Conservation (phyloP, 345 rosid genomes). For the Gossypium rotundifolium region DNA sequence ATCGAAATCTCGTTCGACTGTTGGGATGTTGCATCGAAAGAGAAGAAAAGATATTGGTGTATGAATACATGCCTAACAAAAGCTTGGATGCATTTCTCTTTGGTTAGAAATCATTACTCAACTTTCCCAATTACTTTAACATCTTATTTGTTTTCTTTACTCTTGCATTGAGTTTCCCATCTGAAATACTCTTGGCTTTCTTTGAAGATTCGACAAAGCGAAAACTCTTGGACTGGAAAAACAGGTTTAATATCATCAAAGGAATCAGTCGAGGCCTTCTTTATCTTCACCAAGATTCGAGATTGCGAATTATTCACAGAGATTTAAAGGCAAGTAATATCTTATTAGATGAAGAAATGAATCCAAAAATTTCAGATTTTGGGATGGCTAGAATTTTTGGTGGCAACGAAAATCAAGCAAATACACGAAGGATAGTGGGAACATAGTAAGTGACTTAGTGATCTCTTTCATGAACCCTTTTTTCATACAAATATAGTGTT, state of each 20-base stretch:
- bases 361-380: constrained; percentile 45
- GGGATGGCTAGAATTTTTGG: constrained; percentile 40
- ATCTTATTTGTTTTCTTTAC: background rate
- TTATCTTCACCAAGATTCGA: constrained; percentile 49
- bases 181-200: background rate
- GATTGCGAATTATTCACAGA: constrained; percentile 41
- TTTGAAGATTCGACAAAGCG: constrained; percentile 24
- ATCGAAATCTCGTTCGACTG: constrained; percentile 54
- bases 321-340: constrained; percentile 48
- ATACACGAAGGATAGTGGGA: constrained; percentile 39
- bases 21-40: constrained; percentile 53
- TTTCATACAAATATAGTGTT: background rate
- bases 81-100: constrained; percentile 39
- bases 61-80: constrained; percentile 42
- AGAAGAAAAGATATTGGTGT: constrained; percentile 51
- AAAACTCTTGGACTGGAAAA: constrained; percentile 33
- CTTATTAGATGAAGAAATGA: constrained; percentile 41
- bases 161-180: background rate
- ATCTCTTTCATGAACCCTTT: background rate
- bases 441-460: constrained; percentile 28
- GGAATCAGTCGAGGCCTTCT: constrained; percentile 47
- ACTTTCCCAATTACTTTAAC: background rate
- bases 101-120: constrained; percentile 21
- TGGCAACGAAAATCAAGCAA: constrained; percentile 33
- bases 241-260: constrained; percentile 30